Percentiles rank a stretch among this genome's conserved stretches.
Conservation (phyloP, 2,329 filamentous ascomycete species). For the Trichoderma cornu-damae region DNA sequence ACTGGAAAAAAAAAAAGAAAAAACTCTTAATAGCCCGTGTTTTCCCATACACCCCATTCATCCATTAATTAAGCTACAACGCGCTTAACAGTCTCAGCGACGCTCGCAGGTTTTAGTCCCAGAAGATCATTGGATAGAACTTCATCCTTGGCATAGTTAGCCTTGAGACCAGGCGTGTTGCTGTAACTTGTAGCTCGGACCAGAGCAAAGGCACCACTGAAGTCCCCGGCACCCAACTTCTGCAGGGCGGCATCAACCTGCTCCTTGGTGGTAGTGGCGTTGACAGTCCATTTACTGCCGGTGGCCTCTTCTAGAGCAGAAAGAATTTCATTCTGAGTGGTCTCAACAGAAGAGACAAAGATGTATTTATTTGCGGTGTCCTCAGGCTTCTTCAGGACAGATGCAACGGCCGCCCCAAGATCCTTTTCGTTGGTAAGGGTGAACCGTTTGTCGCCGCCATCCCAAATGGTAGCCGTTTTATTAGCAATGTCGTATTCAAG, state of each 20-base stretch:
- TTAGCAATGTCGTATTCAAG: constrained; percentile 19
- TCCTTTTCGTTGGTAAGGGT: constrained; percentile 21
- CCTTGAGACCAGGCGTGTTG: constrained; percentile 13
- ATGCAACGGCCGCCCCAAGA: constrained; percentile 44
- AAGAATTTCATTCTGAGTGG: constrained; percentile 39
- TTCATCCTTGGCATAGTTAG: constrained; percentile 20
- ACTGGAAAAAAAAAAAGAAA: too few relatives aligned
- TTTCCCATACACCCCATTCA: neutral
- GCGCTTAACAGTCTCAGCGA: neutral
- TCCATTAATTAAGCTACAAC: neutral
- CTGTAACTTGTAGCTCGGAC: constrained; percentile 20
- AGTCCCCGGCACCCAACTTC: constrained; percentile 17
- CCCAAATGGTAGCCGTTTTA: constrained; percentile 19
- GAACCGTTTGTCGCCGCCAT: constrained; percentile 18
- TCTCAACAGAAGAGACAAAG: constrained; percentile 45
- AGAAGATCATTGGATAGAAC: constrained; percentile 18
- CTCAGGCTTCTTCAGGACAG: constrained; percentile 41
- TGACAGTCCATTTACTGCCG: constrained; percentile 18
- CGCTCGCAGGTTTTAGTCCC: neutral
- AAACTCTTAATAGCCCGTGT: neutral
- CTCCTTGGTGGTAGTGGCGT: constrained; percentile 17
- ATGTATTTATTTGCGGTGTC: constrained; percentile 50
- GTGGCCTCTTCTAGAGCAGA: constrained; percentile 20
- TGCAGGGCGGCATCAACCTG: constrained; percentile 13
- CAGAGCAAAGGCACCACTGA: constrained; percentile 17